A percentile compares a stretch with the other conserved stretches of the same genome.
Evolutionary conservation across 176 grass and related monocot species (phyloP).

Genomic region (Lolium rigidum): DNA sequence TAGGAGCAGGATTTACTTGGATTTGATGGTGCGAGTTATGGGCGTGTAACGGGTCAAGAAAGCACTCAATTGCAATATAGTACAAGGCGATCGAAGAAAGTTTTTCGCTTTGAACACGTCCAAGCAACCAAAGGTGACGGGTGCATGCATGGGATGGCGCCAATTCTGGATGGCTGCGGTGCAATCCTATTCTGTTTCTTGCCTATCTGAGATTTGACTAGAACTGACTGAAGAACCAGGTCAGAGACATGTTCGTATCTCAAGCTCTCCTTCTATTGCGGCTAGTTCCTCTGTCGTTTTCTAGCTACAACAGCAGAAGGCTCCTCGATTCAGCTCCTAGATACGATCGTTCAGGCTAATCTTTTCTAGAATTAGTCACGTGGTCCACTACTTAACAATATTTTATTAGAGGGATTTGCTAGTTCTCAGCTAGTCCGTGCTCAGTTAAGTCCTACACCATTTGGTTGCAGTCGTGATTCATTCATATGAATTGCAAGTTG

Average conservation of each 20-base stretch:
- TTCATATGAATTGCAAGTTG: no score
- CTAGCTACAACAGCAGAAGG: background rate
- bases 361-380: background rate
- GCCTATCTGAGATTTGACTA: slow-evolving; percentile 25
- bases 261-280: background rate
- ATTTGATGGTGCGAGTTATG: background rate
- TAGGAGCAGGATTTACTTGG: background rate
- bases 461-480: no score
- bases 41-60: slow-evolving; percentile 42
- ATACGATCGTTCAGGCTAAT: background rate
- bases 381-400: background rate
- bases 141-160: slow-evolving; percentile 13
- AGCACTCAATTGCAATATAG: slow-evolving; percentile 46
- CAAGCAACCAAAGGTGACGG: slow-evolving; percentile 28
- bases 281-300: background rate
- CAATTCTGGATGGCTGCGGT: slow-evolving; percentile 14
- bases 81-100: background rate
- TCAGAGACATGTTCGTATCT: background rate
- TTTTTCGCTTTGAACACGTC: slow-evolving; percentile 32
- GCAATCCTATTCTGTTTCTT: background rate
- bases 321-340: background rate
- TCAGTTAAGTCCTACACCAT: no score
- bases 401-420: no score
- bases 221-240: slow-evolving; percentile 1
- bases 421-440: no score